Evolutionary conservation across 129 eudicot species (phyloP).

Genomic region (Erigeron canadensis): DNA sequence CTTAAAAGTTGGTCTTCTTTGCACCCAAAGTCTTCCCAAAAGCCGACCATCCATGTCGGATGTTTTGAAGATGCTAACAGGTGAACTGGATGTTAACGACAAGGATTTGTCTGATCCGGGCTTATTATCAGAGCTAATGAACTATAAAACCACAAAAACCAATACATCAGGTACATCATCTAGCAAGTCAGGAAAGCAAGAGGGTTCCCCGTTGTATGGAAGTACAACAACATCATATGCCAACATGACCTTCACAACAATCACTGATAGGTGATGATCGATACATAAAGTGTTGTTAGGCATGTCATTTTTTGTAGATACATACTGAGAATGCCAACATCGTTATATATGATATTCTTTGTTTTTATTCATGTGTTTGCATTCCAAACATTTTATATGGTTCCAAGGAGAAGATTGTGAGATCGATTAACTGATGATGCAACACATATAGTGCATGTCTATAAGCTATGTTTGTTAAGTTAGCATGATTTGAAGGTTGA

Average conservation of each 20-base stretch:
- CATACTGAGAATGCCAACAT: not conserved
- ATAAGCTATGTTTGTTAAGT: too few species aligned
- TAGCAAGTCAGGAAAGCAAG: constrained; percentile 33
- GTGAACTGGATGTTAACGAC: constrained; percentile 48
- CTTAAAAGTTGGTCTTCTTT: constrained; percentile 69
- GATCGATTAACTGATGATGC: constrained; percentile 6
- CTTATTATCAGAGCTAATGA: constrained; percentile 41
- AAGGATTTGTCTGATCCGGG: constrained; percentile 53
- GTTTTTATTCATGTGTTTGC: constrained; percentile 8
- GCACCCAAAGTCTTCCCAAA: constrained; percentile 74
- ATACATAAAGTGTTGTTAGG: not conserved
- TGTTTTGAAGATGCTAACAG: constrained; percentile 57
- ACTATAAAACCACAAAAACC: constrained; percentile 30
- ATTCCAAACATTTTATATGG: constrained; percentile 1
- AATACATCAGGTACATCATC: constrained; percentile 36
- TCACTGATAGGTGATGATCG: constrained; percentile 39
- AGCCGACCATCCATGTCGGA: constrained; percentile 72
- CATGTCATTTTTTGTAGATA: constrained; percentile 15
- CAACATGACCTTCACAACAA: constrained; percentile 59
- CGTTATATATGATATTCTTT: not conserved
- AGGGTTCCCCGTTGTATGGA: constrained; percentile 36
- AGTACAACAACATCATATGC: constrained; percentile 40
- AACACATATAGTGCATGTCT: not conserved
- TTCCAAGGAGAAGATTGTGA: constrained; percentile 3
- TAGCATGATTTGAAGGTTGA: too few species aligned